Evolutionary conservation across 805 yeast species (phyloP), one percentile per base, ranked within the genome.

Genomic region (Lachancea meyersii): DNA sequence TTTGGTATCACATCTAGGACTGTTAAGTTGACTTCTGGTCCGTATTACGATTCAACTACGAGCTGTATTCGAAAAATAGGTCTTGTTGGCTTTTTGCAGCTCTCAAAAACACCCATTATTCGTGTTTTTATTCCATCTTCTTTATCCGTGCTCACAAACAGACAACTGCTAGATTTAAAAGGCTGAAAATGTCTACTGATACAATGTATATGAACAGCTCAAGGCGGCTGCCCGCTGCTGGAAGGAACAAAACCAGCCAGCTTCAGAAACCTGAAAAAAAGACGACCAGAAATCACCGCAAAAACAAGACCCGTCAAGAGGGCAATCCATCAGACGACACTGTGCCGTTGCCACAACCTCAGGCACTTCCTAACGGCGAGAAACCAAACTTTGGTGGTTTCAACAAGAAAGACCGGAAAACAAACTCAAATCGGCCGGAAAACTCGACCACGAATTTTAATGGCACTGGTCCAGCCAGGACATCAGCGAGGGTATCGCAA

Each of bases 131-230:
- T 26, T 26, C n/a, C n/a, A n/a, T n/a, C n/a, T n/a, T n/a, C n/a
- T n/a, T n/a, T n/a, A n/a, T n/a, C n/a, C n/a, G n/a, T n/a, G n/a
- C n/a, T n/a, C n/a, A n/a, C n/a, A n/a, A n/a, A n/a, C n/a, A n/a
- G n/a, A n/a, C n/a, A n/a, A n/a, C n/a, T n/a, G n/a, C n/a, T n/a
- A n/a, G n/a, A n/a, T n/a, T n/a, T n/a, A n/a, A n/a, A n/a, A n/a
- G n/a, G n/a, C n/a, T n/a, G n/a, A 19, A 31, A 16, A 59, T 60
- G 65, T 58, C 64, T 14, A 49, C 60, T 14, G 64, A 59, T 50
- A 58, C 65, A 27, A 58, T 51, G 60, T 59, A 59, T 41, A 46
- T 59, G 45, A 58, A 59, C 40, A 60, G 60, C 46, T 52, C 64
- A 26, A 49, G 61, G 45, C 43, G 58, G 51, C 37, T 58, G 46